Percentiles rank a stretch among this genome's conserved stretches.
Evolutionary conservation across 352 stramenopile genomes (phyloP).

Genomic region (Phytopythium ostracodes): DNA sequence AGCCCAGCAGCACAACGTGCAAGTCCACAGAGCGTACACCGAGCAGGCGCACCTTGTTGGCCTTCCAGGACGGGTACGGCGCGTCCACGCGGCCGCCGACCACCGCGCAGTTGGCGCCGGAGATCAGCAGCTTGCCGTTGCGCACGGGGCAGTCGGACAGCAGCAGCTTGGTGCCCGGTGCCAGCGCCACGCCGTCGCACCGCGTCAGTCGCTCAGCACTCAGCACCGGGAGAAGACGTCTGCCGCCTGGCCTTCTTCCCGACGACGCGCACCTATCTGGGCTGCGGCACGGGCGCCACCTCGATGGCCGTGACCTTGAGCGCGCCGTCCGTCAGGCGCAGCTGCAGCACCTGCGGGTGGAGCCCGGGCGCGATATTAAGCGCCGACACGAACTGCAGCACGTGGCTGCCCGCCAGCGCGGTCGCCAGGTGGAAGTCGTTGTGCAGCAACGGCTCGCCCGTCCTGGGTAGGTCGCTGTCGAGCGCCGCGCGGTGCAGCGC

Average conservation of each 20-base stretch:
- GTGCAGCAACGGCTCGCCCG: constrained; percentile 4
- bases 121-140: constrained; percentile 3
- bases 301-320: constrained; percentile 12
- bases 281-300: constrained; percentile 9
- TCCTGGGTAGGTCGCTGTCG: constrained; percentile 8
- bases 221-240: no score
- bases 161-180: constrained; percentile 1
- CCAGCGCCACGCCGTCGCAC: neutral
- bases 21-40: no score
- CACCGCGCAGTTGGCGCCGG: constrained; percentile 5
- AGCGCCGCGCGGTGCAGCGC: constrained; percentile 2
- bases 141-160: neutral
- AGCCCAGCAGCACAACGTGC: no score
- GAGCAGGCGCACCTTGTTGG: constrained; percentile 9
- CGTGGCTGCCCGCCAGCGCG: neutral
- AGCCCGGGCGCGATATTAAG: constrained; percentile 16
- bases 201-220: neutral
- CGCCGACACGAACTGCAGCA: constrained; percentile 12
- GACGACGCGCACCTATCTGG: constrained; percentile 4
- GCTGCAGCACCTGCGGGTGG: constrained; percentile 13
- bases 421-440: neutral
- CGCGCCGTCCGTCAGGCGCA: constrained; percentile 11
- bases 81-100: constrained; percentile 11
- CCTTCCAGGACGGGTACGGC: constrained; percentile 14
- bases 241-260: no score